A percentile compares a stretch with the other conserved stretches of the same genome.
phyloP scores from a whole-genome alignment of 1,284 basidiomycete species.

The Volvariella volvacea region DNA sequence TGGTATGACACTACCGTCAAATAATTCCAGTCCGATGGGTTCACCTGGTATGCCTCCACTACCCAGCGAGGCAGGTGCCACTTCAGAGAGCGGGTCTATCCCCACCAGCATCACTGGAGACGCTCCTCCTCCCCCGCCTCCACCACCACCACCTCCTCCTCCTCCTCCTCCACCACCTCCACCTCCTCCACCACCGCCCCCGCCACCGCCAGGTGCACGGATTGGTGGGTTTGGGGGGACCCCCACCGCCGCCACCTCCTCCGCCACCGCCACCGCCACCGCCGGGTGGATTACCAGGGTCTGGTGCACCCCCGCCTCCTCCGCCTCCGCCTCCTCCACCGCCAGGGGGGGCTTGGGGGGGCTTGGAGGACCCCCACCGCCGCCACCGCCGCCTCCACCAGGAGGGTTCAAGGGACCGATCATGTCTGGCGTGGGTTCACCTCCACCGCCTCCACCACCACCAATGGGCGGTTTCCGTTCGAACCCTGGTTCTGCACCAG shows the following conservation, averaged over 20 bases:
- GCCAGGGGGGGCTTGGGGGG: constrained; percentile 8
- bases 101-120: constrained; percentile 16
- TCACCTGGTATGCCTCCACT: too few relatives aligned
- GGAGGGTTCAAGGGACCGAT: constrained; percentile 22
- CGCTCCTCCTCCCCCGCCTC: constrained; percentile 18
- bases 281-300: constrained; percentile 21
- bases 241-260: constrained; percentile 28
- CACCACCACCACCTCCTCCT: constrained; percentile 22
- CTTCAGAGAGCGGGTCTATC: constrained; percentile 15
- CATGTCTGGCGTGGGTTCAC: constrained; percentile 16
- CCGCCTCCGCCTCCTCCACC: constrained; percentile 26
- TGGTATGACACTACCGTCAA: constrained; percentile 25
- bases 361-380: constrained; percentile 21
- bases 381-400: constrained; percentile 32
- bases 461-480: constrained; percentile 32
- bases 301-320: too few relatives aligned
- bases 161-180: constrained; percentile 23
- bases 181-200: constrained; percentile 30
- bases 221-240: constrained; percentile 20
- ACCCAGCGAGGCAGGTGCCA: constrained; percentile 22
- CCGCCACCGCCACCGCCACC: constrained; percentile 31
- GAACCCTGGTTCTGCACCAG: constrained; percentile 39
- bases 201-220: constrained; percentile 26
- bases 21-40: too few relatives aligned
- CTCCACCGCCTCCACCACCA: constrained; percentile 43